Base-by-base conservation (phyloP, 768 basidiomycete species). In the Leccinum aurantiacum region DNA sequence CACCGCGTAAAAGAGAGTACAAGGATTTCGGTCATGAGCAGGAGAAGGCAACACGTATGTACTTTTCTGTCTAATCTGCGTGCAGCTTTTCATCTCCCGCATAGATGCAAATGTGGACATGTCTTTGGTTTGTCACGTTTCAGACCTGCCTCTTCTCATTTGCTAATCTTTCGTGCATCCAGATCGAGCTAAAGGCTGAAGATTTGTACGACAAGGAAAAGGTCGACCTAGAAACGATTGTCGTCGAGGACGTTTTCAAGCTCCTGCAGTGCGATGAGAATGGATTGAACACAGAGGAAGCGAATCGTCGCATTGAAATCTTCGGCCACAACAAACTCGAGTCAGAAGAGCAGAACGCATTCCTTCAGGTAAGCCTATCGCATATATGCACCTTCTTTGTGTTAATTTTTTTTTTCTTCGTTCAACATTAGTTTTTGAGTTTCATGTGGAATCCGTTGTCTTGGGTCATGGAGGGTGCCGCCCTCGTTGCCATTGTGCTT, bases 401-500 rank as follows among this genome's bases (percentile, higher is more conserved):
- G 22, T 54, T 59, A 3, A 69, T 13, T 33, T 33, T 33, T 31
- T 22, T 46, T 22, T 46, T 57, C 4, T 29, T 24, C 15, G 2
- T 50, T 50, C 27, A 29, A 29, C 10, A 0, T 29, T 47, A 92
- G 91, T 94, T 95, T 77, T 78, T 94, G 67, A 87, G 88, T 73
- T 98, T 98, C 84, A 98, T 98, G 96, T 98, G 96, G 96, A 98
- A 98, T 79, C 96, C 96, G 48, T 82, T 98, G 13, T 98, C 96
- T 35, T 98, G 96, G 96, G 96, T 98, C 76, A 98, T 98, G 96
- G 96, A 98, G 77, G 94, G 89, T 63, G 95, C 95, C 41, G 91
- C 93, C 8, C 82, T 94, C 31, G 93, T 95, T 65, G 95, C 96
- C 52, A 98, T 98, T 74, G 94, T 85, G 46, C 85, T 98, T 31